Conservation (phyloP, 345 rosid species). For the Lepidium sativum region DNA sequence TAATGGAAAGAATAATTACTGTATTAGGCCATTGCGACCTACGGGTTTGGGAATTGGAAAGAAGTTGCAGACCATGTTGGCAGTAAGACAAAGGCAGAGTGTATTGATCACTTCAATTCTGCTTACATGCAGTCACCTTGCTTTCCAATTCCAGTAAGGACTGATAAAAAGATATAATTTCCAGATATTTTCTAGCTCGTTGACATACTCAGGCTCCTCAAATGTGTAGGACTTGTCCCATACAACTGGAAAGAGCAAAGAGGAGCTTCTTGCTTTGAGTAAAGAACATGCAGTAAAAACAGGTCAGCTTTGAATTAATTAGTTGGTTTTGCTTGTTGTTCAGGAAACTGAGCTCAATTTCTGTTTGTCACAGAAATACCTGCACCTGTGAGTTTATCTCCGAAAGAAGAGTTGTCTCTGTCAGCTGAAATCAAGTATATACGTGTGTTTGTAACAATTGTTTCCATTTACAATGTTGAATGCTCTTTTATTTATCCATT, state of each 20-base stretch:
- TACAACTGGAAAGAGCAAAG: slow-evolving; percentile 80
- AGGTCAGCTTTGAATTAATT: slow-evolving; percentile 35
- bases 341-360: not conserved
- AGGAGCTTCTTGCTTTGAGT: slow-evolving; percentile 92
- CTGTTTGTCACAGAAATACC: slow-evolving; percentile 38
- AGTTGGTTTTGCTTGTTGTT: not conserved
- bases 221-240: slow-evolving; percentile 65
- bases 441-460: slow-evolving; percentile 10
- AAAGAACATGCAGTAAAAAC: slow-evolving; percentile 40
- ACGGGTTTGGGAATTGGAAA: slow-evolving; percentile 92
- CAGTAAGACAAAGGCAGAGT: slow-evolving; percentile 66
- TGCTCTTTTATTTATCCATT: slow-evolving; percentile 9
- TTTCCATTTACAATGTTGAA: not conserved
- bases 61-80: slow-evolving; percentile 94
- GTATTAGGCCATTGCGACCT: slow-evolving; percentile 80
- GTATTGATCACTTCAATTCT: slow-evolving; percentile 65
- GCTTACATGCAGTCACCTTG: slow-evolving; percentile 76
- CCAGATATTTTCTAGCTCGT: not conserved
- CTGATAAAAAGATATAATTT: not conserved
- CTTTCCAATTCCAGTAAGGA: slow-evolving; percentile 84
- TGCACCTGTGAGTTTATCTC: slow-evolving; percentile 32
- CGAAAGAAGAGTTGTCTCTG: slow-evolving; percentile 42
- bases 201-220: slow-evolving; percentile 5
- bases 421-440: slow-evolving; percentile 51
- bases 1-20: slow-evolving; percentile 12